These are phyloP conservation scores for Endoconidiophora laricicola DNA, from an alignment of 2,329 filamentous ascomycete species.

Conservation along the genomic window DNA sequence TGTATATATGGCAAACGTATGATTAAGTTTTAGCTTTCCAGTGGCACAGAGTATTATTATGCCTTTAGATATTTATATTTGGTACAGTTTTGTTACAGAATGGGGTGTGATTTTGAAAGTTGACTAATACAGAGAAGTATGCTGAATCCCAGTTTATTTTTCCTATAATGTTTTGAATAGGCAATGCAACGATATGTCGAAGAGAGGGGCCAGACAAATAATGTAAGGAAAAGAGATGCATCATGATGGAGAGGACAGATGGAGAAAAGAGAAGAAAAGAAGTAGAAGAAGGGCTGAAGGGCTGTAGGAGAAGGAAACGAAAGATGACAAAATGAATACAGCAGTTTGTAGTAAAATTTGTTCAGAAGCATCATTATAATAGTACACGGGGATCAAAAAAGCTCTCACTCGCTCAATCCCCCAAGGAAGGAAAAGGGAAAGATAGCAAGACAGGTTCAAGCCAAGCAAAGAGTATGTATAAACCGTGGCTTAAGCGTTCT, in stretches of 20 bases:
- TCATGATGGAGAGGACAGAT: neutral
- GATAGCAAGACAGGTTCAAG: neutral
- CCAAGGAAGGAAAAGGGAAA: neutral
- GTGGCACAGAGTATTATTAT: too few species aligned
- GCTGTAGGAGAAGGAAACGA: neutral
- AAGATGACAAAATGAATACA: too few species aligned
- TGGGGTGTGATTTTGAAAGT: neutral
- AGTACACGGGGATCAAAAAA: constrained; percentile 9
- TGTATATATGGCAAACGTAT: too few species aligned
- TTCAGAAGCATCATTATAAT: constrained; percentile 11
- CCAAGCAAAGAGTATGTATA: neutral
- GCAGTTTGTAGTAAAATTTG: neutral
- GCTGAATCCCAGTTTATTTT: too few species aligned
- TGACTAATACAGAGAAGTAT: too few species aligned
- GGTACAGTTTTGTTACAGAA: too few species aligned
- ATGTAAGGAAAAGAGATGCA: neutral
- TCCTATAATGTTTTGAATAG: neutral
- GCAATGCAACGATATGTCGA: neutral
- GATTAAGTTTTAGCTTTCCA: too few species aligned
- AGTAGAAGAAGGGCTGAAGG: neutral
- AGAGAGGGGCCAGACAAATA: neutral
- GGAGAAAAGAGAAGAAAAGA: neutral
- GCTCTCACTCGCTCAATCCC: neutral
- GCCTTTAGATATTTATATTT: too few species aligned
- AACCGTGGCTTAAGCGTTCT: constrained; percentile 40